Evolutionary conservation across 2,329 filamentous ascomycete genomes (phyloP).

Genomic region (Arthrinium puccinioides): DNA sequence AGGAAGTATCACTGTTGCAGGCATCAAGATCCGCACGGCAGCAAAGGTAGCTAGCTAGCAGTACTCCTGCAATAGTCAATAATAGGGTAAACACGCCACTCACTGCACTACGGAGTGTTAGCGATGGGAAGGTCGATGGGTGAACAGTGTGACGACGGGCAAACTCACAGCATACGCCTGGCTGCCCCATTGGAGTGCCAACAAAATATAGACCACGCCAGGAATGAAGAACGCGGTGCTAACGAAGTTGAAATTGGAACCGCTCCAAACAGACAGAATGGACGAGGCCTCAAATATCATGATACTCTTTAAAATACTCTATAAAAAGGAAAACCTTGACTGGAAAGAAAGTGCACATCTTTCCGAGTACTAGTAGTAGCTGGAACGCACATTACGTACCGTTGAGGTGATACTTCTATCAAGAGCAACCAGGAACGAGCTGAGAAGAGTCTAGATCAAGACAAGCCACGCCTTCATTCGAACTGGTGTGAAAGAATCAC

Average conservation of each 20-base stretch:
- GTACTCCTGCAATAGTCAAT: conserved; percentile 28
- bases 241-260: conserved; percentile 25
- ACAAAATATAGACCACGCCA: conserved; percentile 21
- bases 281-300: conserved; percentile 30
- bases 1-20: conserved; percentile 31
- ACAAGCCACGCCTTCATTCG: too few species aligned
- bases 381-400: background rate
- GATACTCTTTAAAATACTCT: conserved; percentile 22
- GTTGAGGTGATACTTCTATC: conserved; percentile 30
- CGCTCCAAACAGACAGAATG: conserved; percentile 29
- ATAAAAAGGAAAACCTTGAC: conserved; percentile 25
- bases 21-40: conserved; percentile 24
- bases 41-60: conserved; percentile 36
- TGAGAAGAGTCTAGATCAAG: conserved; percentile 24
- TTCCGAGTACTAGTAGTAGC: conserved; percentile 33
- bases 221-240: conserved; percentile 22
- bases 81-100: conserved; percentile 35
- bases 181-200: conserved; percentile 28
- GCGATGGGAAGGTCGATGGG: too few species aligned
- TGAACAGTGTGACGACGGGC: background rate
- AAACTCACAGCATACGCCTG: conserved; percentile 21
- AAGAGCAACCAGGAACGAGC: conserved; percentile 30
- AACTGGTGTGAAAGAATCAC: too few species aligned
- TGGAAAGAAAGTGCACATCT: conserved; percentile 29
- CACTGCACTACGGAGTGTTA: conserved; percentile 27